A percentile compares a stretch with the other conserved stretches of the same genome.
Conservation (phyloP, 2,329 filamentous ascomycete genomes). For the Raffaelea deltoideospora region DNA sequence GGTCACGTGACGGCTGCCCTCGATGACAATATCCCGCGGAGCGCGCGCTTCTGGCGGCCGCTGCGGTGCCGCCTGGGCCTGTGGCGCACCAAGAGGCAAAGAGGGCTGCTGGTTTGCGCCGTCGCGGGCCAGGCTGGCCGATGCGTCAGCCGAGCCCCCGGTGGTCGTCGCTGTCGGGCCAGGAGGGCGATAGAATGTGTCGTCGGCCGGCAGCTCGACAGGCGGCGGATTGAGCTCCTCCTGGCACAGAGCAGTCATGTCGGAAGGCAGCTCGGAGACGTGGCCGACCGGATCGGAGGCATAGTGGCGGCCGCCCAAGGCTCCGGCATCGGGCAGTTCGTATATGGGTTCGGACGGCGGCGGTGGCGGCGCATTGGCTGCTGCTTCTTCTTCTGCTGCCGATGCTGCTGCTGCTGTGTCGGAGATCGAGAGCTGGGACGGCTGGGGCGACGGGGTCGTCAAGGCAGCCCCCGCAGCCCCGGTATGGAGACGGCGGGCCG, state of each 20-base stretch:
- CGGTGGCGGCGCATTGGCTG: conserved; percentile 14
- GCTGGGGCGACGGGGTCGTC: no score
- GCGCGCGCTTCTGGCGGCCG: no score
- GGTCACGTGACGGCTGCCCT: no score
- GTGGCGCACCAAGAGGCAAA: no score
- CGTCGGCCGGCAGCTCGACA: conserved; percentile 27
- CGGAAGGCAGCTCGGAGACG: conserved; percentile 32
- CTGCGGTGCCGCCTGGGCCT: no score
- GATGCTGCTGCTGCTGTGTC: neutral
- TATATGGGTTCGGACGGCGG: conserved; percentile 1
- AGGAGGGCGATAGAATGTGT: no score
- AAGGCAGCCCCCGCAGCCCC: no score
- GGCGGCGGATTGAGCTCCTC: conserved; percentile 28
- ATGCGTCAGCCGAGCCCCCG: conserved; percentile 1
- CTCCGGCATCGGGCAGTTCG: conserved; percentile 15
- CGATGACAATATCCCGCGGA: no score
- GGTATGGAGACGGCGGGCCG: no score
- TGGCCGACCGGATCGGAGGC: conserved; percentile 25
- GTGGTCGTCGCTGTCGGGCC: no score
- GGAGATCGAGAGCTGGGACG: no score
- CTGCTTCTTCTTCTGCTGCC: neutral
- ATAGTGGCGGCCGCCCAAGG: conserved; percentile 7
- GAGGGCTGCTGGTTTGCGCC: no score
- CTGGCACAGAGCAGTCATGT: conserved; percentile 22
- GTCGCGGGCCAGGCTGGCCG: conserved; percentile 25